phyloP scores from a whole-genome alignment of 2,329 filamentous ascomycete genomes.

The Diplodia sapinea region DNA sequence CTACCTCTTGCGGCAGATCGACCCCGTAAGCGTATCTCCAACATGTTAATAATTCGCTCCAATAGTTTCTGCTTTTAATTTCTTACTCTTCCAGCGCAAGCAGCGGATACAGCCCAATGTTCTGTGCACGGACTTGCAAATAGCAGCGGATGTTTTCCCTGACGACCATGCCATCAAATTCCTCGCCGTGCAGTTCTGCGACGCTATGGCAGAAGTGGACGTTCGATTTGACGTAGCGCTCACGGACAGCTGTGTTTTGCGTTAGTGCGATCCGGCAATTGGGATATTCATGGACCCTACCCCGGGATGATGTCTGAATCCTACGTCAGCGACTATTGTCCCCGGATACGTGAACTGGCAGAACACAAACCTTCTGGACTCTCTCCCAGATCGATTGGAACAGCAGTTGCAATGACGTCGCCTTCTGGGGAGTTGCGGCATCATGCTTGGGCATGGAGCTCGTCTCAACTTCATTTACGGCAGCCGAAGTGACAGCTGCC shows the following conservation, averaged over 20 bases:
- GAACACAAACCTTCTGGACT: constrained; percentile 3
- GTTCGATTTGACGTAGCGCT: constrained; percentile 29
- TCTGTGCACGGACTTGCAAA: constrained; percentile 31
- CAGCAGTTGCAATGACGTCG: constrained; percentile 14
- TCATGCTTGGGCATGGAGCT: background rate
- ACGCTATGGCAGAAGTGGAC: constrained; percentile 30
- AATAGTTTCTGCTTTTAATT: background rate
- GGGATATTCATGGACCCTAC: constrained; percentile 1
- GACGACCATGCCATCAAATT: constrained; percentile 31
- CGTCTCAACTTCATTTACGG: constrained; percentile 1
- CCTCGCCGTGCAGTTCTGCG: constrained; percentile 28
- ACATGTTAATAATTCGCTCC: constrained; percentile 14
- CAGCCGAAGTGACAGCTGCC: background rate
- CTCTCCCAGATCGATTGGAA: constrained; percentile 28
- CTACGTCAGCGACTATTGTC: background rate
- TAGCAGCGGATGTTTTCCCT: constrained; percentile 31
- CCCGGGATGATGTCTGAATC: constrained; percentile 2
- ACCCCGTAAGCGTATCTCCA: constrained; percentile 31
- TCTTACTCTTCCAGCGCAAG: constrained; percentile 31
- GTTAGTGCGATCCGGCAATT: background rate
- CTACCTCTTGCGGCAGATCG: constrained; percentile 21
- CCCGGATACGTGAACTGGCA: background rate
- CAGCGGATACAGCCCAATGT: constrained; percentile 31
- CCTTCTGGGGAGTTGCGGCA: background rate
- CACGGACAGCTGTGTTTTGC: constrained; percentile 12